Base-by-base conservation (phyloP, 2,329 filamentous ascomycete genomes). In the Colletotrichum spaethianum region DNA sequence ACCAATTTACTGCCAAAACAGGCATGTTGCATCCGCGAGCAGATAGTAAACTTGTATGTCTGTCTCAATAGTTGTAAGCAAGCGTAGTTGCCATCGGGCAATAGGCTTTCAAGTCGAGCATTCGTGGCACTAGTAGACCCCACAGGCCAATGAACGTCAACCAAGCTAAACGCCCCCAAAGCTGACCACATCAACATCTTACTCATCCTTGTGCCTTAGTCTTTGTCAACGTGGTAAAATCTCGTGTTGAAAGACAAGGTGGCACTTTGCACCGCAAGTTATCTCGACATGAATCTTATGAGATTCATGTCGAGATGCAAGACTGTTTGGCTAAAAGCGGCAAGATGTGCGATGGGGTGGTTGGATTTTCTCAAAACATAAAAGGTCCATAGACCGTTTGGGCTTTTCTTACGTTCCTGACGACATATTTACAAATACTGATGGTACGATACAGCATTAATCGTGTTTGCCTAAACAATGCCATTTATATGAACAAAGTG, bases 341-440 rank as follows among this genome's bases (percentile, higher is more conserved):
- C 9, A 40, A 16, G 12, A 16, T 16, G 2, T 36, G 33, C 33
- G 6, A 36, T 11, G 33, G 3, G 33, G 33, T 11, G 33, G 5
- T 16, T 16, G 11, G 26, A 7, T 5, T 26, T 23, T 23, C 9
- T 12, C 23, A 26, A 7, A n/a, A n/a, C n/a, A n/a, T n/a, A n/a
- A n/a, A n/a, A n/a, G n/a, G n/a, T n/a, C 4, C 4, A 14, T 2
- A 16, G 4, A 3, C 16, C 1, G 12, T 6, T 16, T 23, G 20
- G n/a, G n/a, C n/a, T n/a, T n/a, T n/a, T n/a, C n/a, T n/a, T n/a
- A n/a, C n/a, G n/a, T n/a, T n/a, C n/a, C n/a, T n/a, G n/a, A n/a
- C n/a, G n/a, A n/a, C n/a, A n/a, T n/a, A n/a, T n/a, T n/a, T n/a
- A n/a, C n/a, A n/a, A n/a, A n/a, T n/a, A n/a, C n/a, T n/a, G n/a